Evolutionary conservation across 179 eudicot species (phyloP), one percentile per base, ranked within the genome.

Genomic region (Sideroxylon spinosum): DNA sequence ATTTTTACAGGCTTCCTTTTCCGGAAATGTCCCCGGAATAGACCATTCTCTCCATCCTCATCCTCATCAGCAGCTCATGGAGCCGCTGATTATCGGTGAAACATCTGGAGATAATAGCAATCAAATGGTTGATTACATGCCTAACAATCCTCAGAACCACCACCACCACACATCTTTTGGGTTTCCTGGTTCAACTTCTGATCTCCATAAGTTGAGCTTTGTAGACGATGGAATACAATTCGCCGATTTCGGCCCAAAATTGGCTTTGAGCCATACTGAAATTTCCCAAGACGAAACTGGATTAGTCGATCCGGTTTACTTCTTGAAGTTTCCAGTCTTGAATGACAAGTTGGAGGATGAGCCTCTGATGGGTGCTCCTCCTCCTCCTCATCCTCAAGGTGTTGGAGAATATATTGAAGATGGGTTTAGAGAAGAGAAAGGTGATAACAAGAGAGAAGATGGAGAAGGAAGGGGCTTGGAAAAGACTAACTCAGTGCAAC

Each of bases 321-420:
- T 93, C 87, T 88, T 92, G 78, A 93, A 89, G 82, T 93, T 93
- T 70, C 93, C 93, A 13, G 98, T 93, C n/a, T 84, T 93, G 75
- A 86, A 88, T n/a, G 90, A 85, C 1, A 83, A 67, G 81, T 29
- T 74, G 25, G 81, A 79, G 48, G 20, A 29, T 12, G 48, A 29
- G 49, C 22, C 85, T 61, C 70, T 77, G 53, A 70, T 81, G 80
- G 68, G 25, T 48, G 66, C 77, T 25, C 12, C 56, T 9, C 2
- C 12, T 52, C 14, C 14, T 52, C 14, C 16, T 52, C 16, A 10
- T 9, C 14, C 12, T 9, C 73, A 80, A 52, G 25, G 16, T 57
- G 78, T 68, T 20, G 76, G 76, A 32, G 64, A 76, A 55, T 9
- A 7, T 10, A 9, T 10, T 10, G 16, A 14, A 14, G 56, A 52